Base-by-base conservation (phyloP, 2,329 filamentous ascomycete genomes). In the Aspergillus sp. region DNA sequence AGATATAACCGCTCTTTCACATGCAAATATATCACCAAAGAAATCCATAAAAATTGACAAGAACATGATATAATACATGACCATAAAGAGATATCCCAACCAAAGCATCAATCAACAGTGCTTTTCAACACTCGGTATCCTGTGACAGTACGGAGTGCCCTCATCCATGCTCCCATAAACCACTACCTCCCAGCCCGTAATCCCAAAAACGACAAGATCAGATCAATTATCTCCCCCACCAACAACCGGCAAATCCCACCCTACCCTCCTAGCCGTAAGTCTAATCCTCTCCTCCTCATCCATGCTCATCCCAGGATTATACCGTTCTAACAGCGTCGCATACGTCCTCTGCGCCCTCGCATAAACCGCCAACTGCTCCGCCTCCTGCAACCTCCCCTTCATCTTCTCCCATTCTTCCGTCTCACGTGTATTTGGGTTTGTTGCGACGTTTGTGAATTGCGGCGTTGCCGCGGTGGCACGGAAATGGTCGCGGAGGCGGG, bases 271-370 rank as follows among this genome's bases (percentile, higher is more conserved):
- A 7, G 93, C 93, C 46, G 87, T 86, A 73, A 96, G 73, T 49
- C 88, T 74, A 38, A 96, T 83, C 51, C 88, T 78, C 74, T 97
- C 90, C 64, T 83, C 78, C 70, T 94, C 83, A 65, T 86, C 82
- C 85, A 95, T 88, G 56, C 82, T 81, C 82, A 94, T 88, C 15
- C 90, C 90, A 0, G 90, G 90, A 68, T 97, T 97, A 71, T 98
- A 97, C 59, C 90, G 79, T 71, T 96, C 90, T 33, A 97, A 68
- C 39, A 97, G 73, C 13, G 82, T 84, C 22, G 82, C 79, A 67
- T 97, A 96, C 64, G 81, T 81, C 45, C 90, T 78, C 74, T 98
- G 93, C n/a, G 90, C 85, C 58, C 82, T 81, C 17, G 93, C 77
- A 65, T 95, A 97, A 49, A 82, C 79, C 22, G 90, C 70, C 56